Evolutionary conservation across 1,284 basidiomycete genomes (phyloP).

Genomic region (Sanghuangporus weigelae): DNA sequence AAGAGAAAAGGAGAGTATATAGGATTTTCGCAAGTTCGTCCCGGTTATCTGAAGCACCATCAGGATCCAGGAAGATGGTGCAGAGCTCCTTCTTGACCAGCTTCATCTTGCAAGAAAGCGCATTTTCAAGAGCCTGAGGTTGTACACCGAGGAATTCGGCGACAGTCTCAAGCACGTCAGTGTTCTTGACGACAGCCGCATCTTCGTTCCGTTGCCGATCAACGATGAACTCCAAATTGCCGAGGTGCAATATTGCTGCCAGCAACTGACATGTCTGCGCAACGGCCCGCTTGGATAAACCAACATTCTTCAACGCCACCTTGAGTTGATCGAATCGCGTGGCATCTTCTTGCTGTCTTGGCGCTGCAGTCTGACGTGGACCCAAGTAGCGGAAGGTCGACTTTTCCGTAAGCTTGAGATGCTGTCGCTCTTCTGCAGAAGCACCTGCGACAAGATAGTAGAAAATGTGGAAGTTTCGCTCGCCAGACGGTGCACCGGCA

Average conservation of each 20-base stretch:
- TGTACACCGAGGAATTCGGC: slow-evolving; percentile 90
- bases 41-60: slow-evolving; percentile 87
- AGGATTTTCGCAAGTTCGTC: slow-evolving; percentile 92
- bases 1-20: slow-evolving; percentile 92
- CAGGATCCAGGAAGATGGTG: slow-evolving; percentile 93
- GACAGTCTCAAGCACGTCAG: slow-evolving; percentile 74
- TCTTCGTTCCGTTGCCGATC: slow-evolving; percentile 82
- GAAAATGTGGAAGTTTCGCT: slow-evolving; percentile 96
- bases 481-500: slow-evolving; percentile 73
- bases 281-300: slow-evolving; percentile 88
- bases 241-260: slow-evolving; percentile 92
- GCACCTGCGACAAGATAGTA: slow-evolving; percentile 94
- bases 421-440: slow-evolving; percentile 78
- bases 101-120: slow-evolving; percentile 89
- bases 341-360: slow-evolving; percentile 66
- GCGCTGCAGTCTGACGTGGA: slow-evolving; percentile 43
- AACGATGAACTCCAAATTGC: slow-evolving; percentile 91
- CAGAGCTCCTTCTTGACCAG: slow-evolving; percentile 92
- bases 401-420: slow-evolving; percentile 79
- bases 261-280: slow-evolving; percentile 93
- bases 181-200: slow-evolving; percentile 81
- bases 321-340: slow-evolving; percentile 89
- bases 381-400: slow-evolving; percentile 82
- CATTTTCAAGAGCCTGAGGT: slow-evolving; percentile 69
- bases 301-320: slow-evolving; percentile 87